Evolutionary conservation across 1,139 yeast species (phyloP), one percentile per base, ranked within the genome.

Genomic region (Suhomyces chickasaworum): DNA sequence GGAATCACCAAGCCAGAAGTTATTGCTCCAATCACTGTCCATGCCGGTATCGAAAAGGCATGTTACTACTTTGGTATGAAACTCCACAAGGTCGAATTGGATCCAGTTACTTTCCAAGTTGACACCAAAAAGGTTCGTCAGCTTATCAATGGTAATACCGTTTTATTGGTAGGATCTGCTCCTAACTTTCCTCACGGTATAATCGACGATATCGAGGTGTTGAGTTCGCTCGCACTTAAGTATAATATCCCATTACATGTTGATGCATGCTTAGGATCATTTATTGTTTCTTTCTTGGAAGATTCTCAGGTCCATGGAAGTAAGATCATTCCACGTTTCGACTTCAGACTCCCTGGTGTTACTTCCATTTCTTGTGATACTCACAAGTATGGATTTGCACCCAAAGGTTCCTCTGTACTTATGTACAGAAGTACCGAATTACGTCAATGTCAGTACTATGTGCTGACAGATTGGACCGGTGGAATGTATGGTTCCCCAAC

Each of bases 161-260:
- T 89, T 5, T 71, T 93, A 37, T 67, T 93, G 36, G 89, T 84
- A 9, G 98, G 98, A 0, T 90, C 97, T 1, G 97, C 97, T 4
- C 98, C 99, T 33, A 93, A 91, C 68, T 93, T 84, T 66, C 98
- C 99, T 2, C 98, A 93, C 62, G 99, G 99, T 21, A 86, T 93
- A 34, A 84, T 89, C 50, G 99, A 93, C 66, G 93, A 91, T 58
- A 90, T 93, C 49, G 85, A 80, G 52, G 81, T 77, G 1, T 75
- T 93, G 38, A 82, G 95, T 7, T 61, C 77, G 22, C 60, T 93
- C 18, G 97, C 96, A 0, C 54, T 75, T 20, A 74, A 71, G 48
- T 69, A 86, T 63, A 68, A 78, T 12, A 80, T 91, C 37, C 97
- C 97, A 1, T 74, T 93, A 27, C 98, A 93, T 59, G 97, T 93